Conservation (phyloP, 345 rosid species). For the Euphorbia pulcherrima region DNA sequence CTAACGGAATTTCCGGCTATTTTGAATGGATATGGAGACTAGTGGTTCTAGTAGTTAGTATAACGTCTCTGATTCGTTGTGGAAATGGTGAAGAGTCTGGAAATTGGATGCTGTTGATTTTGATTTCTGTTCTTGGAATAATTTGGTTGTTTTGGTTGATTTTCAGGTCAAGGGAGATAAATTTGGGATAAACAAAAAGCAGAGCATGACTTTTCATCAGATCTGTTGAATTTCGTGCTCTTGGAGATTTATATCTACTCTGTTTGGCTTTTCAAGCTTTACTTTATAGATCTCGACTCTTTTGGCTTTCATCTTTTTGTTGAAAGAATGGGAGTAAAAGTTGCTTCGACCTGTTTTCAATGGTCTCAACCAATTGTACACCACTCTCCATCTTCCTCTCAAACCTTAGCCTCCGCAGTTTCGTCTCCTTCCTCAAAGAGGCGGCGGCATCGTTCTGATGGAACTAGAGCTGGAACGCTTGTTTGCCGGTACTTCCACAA, state of each 20-base stretch:
- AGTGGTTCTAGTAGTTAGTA: neutral
- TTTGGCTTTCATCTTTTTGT: neutral
- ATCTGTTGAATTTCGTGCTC: neutral
- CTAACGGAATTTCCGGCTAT: too few relatives aligned
- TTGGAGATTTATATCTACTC: neutral
- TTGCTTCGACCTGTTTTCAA: constrained; percentile 46
- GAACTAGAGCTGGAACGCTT: constrained; percentile 19
- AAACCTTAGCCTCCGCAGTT: constrained; percentile 50
- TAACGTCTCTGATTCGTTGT: neutral
- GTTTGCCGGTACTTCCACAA: constrained; percentile 35
- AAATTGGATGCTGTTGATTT: neutral
- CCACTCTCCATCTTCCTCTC: constrained; percentile 55
- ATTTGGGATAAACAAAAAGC: neutral
- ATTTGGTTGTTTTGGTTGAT: neutral
- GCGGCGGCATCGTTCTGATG: constrained; percentile 37
- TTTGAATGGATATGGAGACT: constrained; percentile 23
- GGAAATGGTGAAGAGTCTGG: too few relatives aligned
- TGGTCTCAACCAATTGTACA: constrained; percentile 54
- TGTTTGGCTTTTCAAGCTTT: neutral
- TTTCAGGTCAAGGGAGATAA: neutral
- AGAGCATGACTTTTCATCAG: neutral
- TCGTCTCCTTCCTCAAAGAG: constrained; percentile 52
- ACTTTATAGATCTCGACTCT: neutral
- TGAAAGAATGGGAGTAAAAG: constrained; percentile 60
- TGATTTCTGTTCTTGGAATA: neutral